A percentile compares a stretch with the other conserved stretches of the same genome.
Evolutionary conservation across 768 basidiomycete genomes (phyloP).

Genomic region (Hemileccinum rubropunctum): DNA sequence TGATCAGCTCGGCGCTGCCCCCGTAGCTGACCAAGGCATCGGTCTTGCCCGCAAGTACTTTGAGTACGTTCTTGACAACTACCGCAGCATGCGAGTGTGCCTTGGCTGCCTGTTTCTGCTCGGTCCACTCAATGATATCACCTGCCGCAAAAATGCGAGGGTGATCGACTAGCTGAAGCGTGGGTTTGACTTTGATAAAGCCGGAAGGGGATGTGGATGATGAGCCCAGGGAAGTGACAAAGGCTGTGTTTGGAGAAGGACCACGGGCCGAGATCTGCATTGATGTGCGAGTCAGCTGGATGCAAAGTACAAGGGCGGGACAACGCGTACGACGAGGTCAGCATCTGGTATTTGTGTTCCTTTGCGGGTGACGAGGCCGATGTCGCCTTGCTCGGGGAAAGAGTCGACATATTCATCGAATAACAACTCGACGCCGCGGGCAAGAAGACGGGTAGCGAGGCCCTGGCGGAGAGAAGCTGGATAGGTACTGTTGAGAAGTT

Average conservation of each 20-base stretch:
- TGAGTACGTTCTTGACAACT: conserved; percentile 48
- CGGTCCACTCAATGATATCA: conserved; percentile 60
- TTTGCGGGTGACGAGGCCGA: conserved; percentile 46
- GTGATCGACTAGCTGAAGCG: conserved; percentile 52
- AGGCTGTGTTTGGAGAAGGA: conserved; percentile 50
- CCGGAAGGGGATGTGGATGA: conserved; percentile 35
- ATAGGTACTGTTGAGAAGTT: conserved; percentile 58
- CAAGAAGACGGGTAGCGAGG: conserved; percentile 39
- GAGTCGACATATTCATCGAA: conserved; percentile 53
- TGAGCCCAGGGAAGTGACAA: conserved; percentile 46
- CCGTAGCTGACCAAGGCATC: conserved; percentile 41
- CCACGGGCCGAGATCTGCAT: conserved; percentile 30
- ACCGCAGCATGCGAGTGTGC: conserved; percentile 41
- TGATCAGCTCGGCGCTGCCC: conserved; percentile 50
- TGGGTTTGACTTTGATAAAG: conserved; percentile 52
- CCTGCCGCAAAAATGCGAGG: conserved; percentile 62
- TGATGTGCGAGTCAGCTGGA: not conserved
- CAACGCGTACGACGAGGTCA: conserved; percentile 54
- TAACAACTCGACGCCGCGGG: conserved; percentile 48
- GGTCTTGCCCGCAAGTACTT: conserved; percentile 37
- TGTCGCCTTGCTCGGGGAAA: conserved; percentile 35
- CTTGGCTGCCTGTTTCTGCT: conserved; percentile 61
- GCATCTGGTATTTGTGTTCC: conserved; percentile 46
- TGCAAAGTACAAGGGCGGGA: not conserved
- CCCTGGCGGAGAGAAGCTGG: conserved; percentile 50